Evolutionary conservation across 139 green algal genomes (phyloP).

Genomic region (Chlorella sp.): DNA sequence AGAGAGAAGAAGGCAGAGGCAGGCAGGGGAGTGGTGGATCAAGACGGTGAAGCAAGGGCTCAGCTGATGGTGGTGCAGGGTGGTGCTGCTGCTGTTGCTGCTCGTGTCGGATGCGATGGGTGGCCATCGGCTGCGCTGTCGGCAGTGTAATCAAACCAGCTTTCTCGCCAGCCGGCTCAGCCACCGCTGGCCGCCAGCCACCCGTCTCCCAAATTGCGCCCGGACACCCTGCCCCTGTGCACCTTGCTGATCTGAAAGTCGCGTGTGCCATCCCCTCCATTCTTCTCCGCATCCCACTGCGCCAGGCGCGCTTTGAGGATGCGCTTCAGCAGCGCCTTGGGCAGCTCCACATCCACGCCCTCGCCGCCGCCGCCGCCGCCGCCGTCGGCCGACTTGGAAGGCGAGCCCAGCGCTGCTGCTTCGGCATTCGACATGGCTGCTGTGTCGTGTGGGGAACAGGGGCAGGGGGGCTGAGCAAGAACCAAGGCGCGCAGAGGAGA

Average conservation of each 20-base stretch:
- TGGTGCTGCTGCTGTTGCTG: not conserved
- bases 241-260: slow-evolving; percentile 66
- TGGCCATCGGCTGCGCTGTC: too few relatives aligned
- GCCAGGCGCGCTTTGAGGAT: slow-evolving; percentile 82
- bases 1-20: not conserved
- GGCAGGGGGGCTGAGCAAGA: not conserved
- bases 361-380: not conserved
- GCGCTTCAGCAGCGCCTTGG: slow-evolving; percentile 78
- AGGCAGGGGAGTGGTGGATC: too few relatives aligned
- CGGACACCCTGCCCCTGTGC: not conserved
- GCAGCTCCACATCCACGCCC: slow-evolving; percentile 67
- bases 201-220: not conserved
- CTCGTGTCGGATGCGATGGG: not conserved
- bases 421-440: not conserved
- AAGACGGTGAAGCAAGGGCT: not conserved
- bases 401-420: slow-evolving; percentile 9
- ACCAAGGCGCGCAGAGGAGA: not conserved
- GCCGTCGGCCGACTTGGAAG: slow-evolving; percentile 3
- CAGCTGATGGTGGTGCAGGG: not conserved
- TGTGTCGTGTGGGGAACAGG: not conserved
- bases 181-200: not conserved
- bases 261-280: slow-evolving; percentile 50
- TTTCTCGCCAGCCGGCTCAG: not conserved
- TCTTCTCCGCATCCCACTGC: slow-evolving; percentile 31
- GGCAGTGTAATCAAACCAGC: too few relatives aligned